These are phyloP conservation scores for Areca catechu DNA, from an alignment of 176 grass and related monocot species.

Conservation along the genomic window DNA sequence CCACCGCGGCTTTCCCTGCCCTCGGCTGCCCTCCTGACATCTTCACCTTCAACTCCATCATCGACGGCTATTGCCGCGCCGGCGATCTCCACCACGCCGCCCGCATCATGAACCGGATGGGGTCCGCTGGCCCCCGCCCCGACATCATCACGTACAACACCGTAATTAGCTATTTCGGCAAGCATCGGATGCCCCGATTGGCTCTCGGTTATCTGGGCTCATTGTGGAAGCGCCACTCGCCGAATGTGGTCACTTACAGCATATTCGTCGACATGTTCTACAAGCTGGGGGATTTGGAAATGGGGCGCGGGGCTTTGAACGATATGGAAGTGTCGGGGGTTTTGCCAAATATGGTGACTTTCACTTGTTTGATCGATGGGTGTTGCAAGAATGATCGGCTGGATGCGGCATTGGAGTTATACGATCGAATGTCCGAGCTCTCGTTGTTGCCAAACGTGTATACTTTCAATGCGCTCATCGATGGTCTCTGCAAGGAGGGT, in stretches of 20 bases:
- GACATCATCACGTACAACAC: constrained; percentile 6
- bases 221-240: background rate
- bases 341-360: constrained; percentile 13
- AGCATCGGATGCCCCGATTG: background rate
- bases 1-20: background rate
- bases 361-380: constrained; percentile 5
- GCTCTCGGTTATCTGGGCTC: background rate
- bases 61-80: constrained; percentile 1
- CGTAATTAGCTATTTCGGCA: background rate
- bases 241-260: constrained; percentile 3
- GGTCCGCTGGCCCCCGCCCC: background rate
- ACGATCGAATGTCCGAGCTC: background rate
- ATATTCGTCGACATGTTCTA: background rate
- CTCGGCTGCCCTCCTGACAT: background rate
- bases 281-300: background rate
- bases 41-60: background rate
- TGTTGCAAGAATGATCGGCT: constrained; percentile 1
- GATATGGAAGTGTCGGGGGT: background rate
- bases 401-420: background rate
- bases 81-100: background rate
- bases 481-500: constrained; percentile 7
- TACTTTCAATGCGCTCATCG: constrained; percentile 1
- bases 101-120: background rate
- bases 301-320: background rate
- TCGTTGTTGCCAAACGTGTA: constrained; percentile 1